Evolutionary conservation across 495 filamentous ascomycete species (phyloP).

Genomic region (Usnea hakonensis): DNA sequence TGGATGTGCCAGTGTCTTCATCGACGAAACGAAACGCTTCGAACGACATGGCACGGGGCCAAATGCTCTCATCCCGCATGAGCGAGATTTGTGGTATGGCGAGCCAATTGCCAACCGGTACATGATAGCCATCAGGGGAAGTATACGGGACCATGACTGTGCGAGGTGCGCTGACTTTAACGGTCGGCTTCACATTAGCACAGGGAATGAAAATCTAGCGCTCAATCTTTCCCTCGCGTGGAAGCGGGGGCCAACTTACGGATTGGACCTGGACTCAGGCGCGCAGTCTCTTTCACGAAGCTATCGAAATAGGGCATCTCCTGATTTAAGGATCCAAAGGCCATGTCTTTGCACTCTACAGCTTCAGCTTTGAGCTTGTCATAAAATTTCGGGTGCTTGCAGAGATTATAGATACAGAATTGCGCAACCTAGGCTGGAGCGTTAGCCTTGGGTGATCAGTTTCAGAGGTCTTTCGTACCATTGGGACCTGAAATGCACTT

Average conservation of each 20-base stretch:
- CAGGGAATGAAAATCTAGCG: not conserved
- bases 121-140: conserved; percentile 11
- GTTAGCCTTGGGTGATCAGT: not conserved
- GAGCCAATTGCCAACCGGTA: conserved; percentile 18
- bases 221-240: not conserved
- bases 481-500: conserved; percentile 22
- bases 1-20: not conserved
- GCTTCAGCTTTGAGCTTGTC: conserved; percentile 15
- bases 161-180: conserved; percentile 11
- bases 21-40: conserved; percentile 20
- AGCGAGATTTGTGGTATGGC: conserved; percentile 15
- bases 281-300: conserved; percentile 23
- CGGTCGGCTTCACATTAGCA: not conserved
- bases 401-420: conserved; percentile 18
- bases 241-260: conserved; percentile 9
- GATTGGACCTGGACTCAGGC: conserved; percentile 17
- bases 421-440: conserved; percentile 12
- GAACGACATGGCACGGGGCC: conserved; percentile 1
- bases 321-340: conserved; percentile 11
- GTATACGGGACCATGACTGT: conserved; percentile 16
- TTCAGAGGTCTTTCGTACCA: not conserved
- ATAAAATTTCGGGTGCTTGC: conserved; percentile 19
- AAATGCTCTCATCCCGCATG: conserved; percentile 17
- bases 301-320: conserved; percentile 25
- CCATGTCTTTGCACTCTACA: not conserved